phyloP scores from a whole-genome alignment of 345 rosid genomes.

The Schrenkiella parvula region DNA sequence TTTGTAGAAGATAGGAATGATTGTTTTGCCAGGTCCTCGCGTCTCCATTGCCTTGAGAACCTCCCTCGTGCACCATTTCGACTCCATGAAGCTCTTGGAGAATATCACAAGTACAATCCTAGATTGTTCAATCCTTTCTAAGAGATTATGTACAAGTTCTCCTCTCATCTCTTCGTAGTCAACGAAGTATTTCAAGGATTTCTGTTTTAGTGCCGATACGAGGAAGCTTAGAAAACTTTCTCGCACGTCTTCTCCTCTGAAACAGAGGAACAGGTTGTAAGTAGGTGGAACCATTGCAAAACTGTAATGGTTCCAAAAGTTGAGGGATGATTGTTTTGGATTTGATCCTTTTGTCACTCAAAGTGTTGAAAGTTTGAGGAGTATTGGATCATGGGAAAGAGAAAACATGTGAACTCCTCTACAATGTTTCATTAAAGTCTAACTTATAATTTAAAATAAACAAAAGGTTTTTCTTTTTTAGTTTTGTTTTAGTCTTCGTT shows the following conservation, averaged over 20 bases:
- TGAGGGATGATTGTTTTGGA: background rate
- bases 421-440: too few species aligned
- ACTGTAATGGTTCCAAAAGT: background rate
- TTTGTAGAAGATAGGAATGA: constrained; percentile 23
- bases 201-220: background rate
- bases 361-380: background rate
- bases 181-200: background rate
- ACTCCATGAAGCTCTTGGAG: constrained; percentile 2
- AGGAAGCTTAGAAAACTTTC: background rate
- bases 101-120: constrained; percentile 8
- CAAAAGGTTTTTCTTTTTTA: too few species aligned
- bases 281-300: background rate
- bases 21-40: background rate
- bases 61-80: constrained; percentile 24
- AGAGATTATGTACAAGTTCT: background rate
- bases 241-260: constrained; percentile 21
- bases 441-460: too few species aligned
- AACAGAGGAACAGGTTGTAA: constrained; percentile 7
- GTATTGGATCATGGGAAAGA: background rate
- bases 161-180: constrained; percentile 4
- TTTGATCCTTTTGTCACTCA: background rate
- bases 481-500: background rate
- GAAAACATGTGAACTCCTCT: background rate
- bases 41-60: background rate
- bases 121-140: constrained; percentile 5